phyloP scores from a whole-genome alignment of 331 rosid species.

The Acacia pycnantha region DNA sequence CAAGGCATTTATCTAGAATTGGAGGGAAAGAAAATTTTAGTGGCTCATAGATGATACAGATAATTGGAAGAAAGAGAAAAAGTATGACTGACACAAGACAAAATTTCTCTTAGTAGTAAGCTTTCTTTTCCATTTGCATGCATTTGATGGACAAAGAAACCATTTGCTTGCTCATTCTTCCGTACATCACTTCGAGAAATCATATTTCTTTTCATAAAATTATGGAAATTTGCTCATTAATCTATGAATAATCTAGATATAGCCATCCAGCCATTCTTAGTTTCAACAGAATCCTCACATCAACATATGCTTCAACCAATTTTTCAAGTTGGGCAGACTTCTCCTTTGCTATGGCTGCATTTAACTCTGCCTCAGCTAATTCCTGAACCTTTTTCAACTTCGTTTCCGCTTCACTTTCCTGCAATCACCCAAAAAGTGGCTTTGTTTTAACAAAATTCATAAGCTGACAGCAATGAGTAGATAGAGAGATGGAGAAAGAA shows the following conservation, averaged over 20 bases:
- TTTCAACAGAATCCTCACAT: conserved; percentile 60
- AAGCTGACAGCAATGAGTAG: conserved; percentile 9
- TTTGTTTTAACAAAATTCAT: conserved; percentile 30
- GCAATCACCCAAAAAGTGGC: conserved; percentile 34
- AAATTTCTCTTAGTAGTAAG: neutral
- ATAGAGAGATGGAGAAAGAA: neutral
- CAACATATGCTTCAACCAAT: conserved; percentile 86
- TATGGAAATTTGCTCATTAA: conserved; percentile 10
- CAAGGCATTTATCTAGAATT: conserved; percentile 84
- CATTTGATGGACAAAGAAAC: neutral
- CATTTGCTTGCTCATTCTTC: conserved; percentile 4
- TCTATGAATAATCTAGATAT: conserved; percentile 20
- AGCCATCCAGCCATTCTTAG: conserved; percentile 27
- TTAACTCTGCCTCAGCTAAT: conserved; percentile 74
- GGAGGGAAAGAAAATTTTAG: neutral
- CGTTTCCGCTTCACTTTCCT: conserved; percentile 69
- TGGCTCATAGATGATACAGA: neutral
- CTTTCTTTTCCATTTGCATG: neutral
- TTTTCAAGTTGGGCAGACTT: conserved; percentile 85
- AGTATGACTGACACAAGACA: neutral
- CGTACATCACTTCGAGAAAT: conserved; percentile 13
- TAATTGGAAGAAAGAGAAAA: too few species aligned
- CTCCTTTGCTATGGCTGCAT: conserved; percentile 82
- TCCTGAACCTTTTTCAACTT: conserved; percentile 57
- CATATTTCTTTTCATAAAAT: conserved; percentile 22